Evolutionary conservation across 768 basidiomycete species (phyloP).

Genomic region (Lepiota brunneoincarnata): DNA sequence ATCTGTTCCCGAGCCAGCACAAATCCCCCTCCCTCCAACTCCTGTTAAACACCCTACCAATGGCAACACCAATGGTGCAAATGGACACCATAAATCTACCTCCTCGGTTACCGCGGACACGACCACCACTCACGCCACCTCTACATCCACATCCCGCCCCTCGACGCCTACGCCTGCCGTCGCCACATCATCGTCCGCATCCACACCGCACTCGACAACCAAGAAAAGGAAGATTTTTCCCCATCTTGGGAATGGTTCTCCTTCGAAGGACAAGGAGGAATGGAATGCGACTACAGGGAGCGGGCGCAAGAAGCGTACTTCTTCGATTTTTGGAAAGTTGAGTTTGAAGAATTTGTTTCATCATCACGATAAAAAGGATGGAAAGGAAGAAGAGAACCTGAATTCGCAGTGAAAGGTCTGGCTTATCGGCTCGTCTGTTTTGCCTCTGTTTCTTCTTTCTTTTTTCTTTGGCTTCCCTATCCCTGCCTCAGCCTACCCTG

Average conservation of each 20-base stretch:
- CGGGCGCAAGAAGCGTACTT: constrained; percentile 45
- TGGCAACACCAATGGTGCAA: background rate
- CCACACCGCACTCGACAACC: constrained; percentile 32
- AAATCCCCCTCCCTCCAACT: constrained; percentile 2
- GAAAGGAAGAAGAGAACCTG: constrained; percentile 11
- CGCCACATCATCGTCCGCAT: constrained; percentile 18
- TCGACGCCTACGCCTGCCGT: constrained; percentile 22
- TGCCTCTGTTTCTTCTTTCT: background rate
- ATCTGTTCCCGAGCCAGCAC: constrained; percentile 2
- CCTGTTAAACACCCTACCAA: constrained; percentile 1
- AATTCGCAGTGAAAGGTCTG: background rate
- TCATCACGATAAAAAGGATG: constrained; percentile 40
- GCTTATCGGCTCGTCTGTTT: background rate
- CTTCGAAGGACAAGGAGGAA: background rate
- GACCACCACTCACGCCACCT: constrained; percentile 12
- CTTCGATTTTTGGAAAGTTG: constrained; percentile 51
- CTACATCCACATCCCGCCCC: constrained; percentile 20
- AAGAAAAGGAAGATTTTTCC: constrained; percentile 7
- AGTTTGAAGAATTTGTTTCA: constrained; percentile 53
- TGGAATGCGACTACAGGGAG: constrained; percentile 18
- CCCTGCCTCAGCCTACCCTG: too few species aligned
- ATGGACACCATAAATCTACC: background rate
- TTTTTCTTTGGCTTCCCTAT: background rate
- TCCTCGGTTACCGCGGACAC: constrained; percentile 16
- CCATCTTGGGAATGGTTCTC: background rate